Evolutionary conservation across 768 basidiomycete species (phyloP), one percentile per base, ranked within the genome.

Genomic region (Saitozyma podzolica): DNA sequence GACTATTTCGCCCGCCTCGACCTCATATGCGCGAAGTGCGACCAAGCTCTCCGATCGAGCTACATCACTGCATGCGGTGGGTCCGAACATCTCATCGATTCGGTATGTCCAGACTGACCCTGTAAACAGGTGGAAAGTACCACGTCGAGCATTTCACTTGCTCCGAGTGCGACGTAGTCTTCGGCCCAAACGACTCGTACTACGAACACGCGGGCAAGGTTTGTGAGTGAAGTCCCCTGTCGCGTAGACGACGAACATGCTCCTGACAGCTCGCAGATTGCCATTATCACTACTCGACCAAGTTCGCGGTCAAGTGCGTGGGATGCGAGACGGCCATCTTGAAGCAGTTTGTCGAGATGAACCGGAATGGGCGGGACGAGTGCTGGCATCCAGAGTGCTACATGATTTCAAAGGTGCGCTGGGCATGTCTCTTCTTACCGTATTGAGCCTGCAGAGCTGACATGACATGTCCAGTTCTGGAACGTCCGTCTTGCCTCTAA

Each of bases 351-450:
- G 96, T 99, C 64, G 96, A 99, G 82, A 97, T 99, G 81, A 98
- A 99, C 75, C 86, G 96, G 63, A 98, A 98, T 81, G 91, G 90
- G 85, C 85, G 88, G 68, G 94, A 99, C 81, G 96, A 99, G 82
- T 98, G 95, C 76, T 99, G 96, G 95, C 96, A 99, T 84, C 96
- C 96, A 58, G 96, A 99, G 80, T 99, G 96, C 80, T 97, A 98
- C 80, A 97, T 97, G 95, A 97, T 99, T 69, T 95, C 97, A 81
- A 98, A 98, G 85, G 94, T 95, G 66, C 60, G 85, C 62, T 9
- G 5, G n/a, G 14, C 52, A 7, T 45, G 16, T 1, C 20, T 41
- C 16, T n/a, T 37, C 41, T 19, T 9, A 3, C 41, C 48, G 20
- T 29, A 14, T 17, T 17, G 20, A 55, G 29, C 49, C 29, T 29